Percentiles rank a stretch among this genome's conserved stretches.
phyloP scores from a whole-genome alignment of 2,329 filamentous ascomycete genomes.

The Proliferodiscus dingleyae region DNA sequence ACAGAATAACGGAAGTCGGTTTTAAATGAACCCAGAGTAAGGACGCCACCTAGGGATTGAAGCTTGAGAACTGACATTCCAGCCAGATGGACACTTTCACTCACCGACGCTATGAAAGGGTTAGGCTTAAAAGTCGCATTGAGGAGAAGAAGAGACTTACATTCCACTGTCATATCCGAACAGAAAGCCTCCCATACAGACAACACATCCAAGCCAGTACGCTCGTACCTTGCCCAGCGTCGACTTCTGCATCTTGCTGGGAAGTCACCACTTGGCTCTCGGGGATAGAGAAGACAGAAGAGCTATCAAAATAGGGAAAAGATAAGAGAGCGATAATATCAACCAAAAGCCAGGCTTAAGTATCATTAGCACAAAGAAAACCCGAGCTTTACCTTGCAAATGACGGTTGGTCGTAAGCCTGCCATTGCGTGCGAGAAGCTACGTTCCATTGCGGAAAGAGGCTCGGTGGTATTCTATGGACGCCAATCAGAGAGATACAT shows the following conservation, averaged over 20 bases:
- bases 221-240: conserved; percentile 39
- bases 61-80: background rate
- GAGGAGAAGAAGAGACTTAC: background rate
- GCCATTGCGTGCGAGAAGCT: background rate
- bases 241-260: conserved; percentile 18
- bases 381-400: background rate
- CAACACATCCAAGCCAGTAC: conserved; percentile 47
- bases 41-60: conserved; percentile 37
- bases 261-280: too few species aligned
- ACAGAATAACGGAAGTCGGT: conserved; percentile 39
- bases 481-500: background rate
- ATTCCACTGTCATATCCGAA: conserved; percentile 43
- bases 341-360: background rate
- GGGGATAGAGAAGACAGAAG: too few species aligned
- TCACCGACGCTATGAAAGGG: conserved; percentile 30
- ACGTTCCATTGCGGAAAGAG: background rate
- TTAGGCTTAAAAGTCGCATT: conserved; percentile 17
- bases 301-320: background rate
- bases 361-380: background rate
- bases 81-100: background rate
- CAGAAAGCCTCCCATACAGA: conserved; percentile 47
- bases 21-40: conserved; percentile 40
- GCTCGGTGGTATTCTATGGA: background rate
- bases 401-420: background rate
- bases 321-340: background rate